Evolutionary conservation across 192 early-diverging fungal genomes (phyloP), one percentile per base, ranked within the genome.

Genomic region (Geranomyces michiganensis): DNA sequence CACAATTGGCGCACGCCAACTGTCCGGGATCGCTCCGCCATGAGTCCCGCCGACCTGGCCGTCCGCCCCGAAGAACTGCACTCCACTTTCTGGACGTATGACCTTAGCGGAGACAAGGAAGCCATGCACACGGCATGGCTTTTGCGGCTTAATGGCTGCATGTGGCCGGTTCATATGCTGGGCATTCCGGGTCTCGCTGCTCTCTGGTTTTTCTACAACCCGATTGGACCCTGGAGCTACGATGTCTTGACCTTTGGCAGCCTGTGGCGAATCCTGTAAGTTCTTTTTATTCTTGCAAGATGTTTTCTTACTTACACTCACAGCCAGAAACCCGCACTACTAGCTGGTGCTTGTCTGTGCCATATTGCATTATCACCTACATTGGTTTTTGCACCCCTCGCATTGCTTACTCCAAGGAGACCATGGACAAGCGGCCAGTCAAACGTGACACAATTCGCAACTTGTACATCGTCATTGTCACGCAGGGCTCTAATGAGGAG

Each of bases 381-480:
- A 32, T 60, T 29, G 58, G 58, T 29, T 60, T 60, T 27, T 31
- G 58, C 31, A 60, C 58, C 6, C 58, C 58, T 1, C 58, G 58
- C 22, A 60, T 60, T 17, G 58, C 58, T 7, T 29, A 32, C 27
- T 26, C 27, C 27, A 60, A 60, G 30, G 27, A 30, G 27, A 32
- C 22, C 27, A 60, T 60, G 58, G 58, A 60, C 58, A 26, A 32
- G 27, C 58, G 58, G 17, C 58, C 58, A 17, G 58, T 60, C 27
- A 60, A 26, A 29, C 22, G 58, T 8, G 58, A 60, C 17, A 19
- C 17, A 8, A 24, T 60, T 7, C 58, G 58, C 31, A 72, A 72
- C 71, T 27, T 72, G 19, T 72, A 72, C 65, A 60, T 72, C 15
- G 19, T 62, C 47, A 72, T 67, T 31, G 71, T 72, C 63, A 72